Conservation (phyloP, 805 yeast species). For the Ogataea pini region DNA sequence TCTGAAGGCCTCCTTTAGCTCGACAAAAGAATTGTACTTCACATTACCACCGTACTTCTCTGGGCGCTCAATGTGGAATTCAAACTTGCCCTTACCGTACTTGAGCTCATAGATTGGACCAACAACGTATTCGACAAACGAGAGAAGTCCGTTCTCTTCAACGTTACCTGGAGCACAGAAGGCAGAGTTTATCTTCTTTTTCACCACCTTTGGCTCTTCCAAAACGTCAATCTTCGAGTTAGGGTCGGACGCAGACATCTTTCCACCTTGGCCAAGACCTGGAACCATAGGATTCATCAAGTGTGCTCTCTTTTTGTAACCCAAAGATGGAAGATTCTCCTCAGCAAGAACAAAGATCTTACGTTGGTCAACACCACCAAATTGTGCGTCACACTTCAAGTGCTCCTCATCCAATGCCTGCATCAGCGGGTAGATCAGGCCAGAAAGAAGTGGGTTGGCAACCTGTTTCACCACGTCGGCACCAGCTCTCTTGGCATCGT, state of each 20-base stretch:
- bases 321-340: conserved; percentile 81
- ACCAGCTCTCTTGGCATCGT: conserved; percentile 98
- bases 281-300: conserved; percentile 99
- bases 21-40: conserved; percentile 64
- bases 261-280: conserved; percentile 94
- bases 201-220: conserved; percentile 85
- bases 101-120: conserved; percentile 84
- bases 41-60: conserved; percentile 97
- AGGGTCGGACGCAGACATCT: conserved; percentile 99
- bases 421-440: conserved; percentile 96
- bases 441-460: conserved; percentile 87
- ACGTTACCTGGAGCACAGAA: conserved; percentile 94
- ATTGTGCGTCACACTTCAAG: conserved; percentile 87
- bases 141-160: conserved; percentile 85
- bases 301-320: conserved; percentile 97
- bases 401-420: conserved; percentile 96
- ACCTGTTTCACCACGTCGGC: conserved; percentile 99
- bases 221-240: conserved; percentile 92
- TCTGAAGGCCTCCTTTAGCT: conserved; percentile 70
- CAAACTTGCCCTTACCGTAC: conserved; percentile 55
- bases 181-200: conserved; percentile 89
- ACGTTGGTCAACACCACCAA: conserved; percentile 99
- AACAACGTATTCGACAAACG: conserved; percentile 82
- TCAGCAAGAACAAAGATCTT: conserved; percentile 96
- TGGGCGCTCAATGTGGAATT: conserved; percentile 82